These are phyloP conservation scores for Helotiales sp. DNA, from an alignment of 2,329 filamentous ascomycete species.

Conservation along the genomic window DNA sequence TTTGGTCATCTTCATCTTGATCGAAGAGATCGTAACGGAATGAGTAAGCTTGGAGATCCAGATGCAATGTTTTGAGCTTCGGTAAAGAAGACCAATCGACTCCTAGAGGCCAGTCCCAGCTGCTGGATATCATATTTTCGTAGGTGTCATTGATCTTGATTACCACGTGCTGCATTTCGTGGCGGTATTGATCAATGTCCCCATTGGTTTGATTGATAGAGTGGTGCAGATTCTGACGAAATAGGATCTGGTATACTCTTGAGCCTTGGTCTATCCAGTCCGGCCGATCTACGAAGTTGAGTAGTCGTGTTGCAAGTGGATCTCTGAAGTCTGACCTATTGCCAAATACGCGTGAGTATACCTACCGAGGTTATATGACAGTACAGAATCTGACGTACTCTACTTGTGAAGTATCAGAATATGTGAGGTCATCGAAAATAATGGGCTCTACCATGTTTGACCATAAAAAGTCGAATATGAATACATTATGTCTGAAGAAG, in stretches of 20 bases:
- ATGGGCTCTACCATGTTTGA: background rate
- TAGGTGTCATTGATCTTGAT: background rate
- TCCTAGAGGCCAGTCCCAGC: constrained; percentile 14
- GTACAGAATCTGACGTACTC: background rate
- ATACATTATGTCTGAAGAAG: constrained; percentile 7
- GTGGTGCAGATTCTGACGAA: background rate
- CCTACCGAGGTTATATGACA: background rate
- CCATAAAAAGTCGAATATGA: background rate
- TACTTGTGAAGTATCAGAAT: background rate
- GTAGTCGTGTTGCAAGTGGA: background rate
- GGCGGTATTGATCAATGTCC: constrained; percentile 1
- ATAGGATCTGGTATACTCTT: background rate
- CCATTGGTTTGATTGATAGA: background rate
- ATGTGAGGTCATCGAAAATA: background rate
- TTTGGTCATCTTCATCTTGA: background rate
- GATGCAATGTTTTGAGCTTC: constrained; percentile 8
- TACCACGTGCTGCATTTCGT: constrained; percentile 5
- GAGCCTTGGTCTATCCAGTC: constrained; percentile 4
- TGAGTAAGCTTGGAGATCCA: constrained; percentile 11
- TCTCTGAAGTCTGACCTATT: background rate
- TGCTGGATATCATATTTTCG: background rate
- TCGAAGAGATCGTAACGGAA: background rate
- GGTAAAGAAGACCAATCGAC: constrained; percentile 12
- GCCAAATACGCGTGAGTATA: background rate
- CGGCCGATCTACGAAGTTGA: constrained; percentile 4